Percentiles rank a stretch among this genome's conserved stretches.
These are phyloP conservation scores for Rhodotorula sp. DNA, from an alignment of 1,284 basidiomycete species.

Conservation along the genomic window DNA sequence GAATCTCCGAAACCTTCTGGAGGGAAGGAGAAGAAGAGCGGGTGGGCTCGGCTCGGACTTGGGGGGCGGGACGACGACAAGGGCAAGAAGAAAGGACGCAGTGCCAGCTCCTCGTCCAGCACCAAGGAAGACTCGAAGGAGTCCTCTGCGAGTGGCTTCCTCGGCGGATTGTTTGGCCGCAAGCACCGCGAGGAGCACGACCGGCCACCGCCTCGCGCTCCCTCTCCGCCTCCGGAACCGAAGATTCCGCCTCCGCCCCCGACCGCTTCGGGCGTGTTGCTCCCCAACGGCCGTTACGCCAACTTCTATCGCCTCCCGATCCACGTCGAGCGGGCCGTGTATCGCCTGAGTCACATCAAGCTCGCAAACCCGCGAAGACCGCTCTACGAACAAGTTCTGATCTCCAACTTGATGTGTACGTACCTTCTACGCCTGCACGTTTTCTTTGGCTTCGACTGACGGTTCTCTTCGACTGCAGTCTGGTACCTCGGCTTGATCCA, in stretches of 20 bases:
- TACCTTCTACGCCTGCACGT: background rate
- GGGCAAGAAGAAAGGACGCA: constrained; percentile 33
- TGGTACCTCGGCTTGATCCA: constrained; percentile 99
- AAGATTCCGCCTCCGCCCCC: constrained; percentile 57
- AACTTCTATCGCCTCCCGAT: constrained; percentile 85
- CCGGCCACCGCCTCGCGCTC: background rate
- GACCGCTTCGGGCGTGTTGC: constrained; percentile 45
- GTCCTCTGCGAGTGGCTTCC: constrained; percentile 60
- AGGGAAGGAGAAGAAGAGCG: constrained; percentile 68
- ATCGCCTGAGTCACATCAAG: constrained; percentile 92
- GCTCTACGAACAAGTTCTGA: constrained; percentile 95
- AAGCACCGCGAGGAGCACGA: constrained; percentile 69
- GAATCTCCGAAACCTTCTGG: constrained; percentile 41
- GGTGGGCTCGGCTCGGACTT: constrained; percentile 55
- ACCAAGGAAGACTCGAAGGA: constrained; percentile 12
- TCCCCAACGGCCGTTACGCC: constrained; percentile 57
- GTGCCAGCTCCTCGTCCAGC: background rate
- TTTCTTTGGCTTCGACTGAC: background rate
- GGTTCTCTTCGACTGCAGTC: constrained; percentile 58
- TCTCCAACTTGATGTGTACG: constrained; percentile 71
- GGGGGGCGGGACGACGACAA: constrained; percentile 45
- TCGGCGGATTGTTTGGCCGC: constrained; percentile 81
- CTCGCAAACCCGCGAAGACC: constrained; percentile 93
- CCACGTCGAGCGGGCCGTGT: constrained; percentile 96
- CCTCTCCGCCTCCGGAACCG: constrained; percentile 44